Base-by-base conservation (phyloP, 441 rosid species). In the Kokia cookei region DNA sequence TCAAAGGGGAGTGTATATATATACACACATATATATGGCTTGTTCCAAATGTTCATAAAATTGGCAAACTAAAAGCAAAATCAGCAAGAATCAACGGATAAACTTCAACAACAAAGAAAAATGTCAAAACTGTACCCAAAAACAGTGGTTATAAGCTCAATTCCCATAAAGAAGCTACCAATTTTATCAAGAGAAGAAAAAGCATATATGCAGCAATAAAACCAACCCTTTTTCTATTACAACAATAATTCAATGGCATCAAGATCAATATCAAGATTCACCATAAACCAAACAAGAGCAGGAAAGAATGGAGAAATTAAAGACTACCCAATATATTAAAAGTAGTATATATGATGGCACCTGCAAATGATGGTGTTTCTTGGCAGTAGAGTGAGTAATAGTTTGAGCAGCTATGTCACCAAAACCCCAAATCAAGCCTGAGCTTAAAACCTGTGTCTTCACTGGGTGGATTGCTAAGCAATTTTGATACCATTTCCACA, bases 391-490 rank as follows among this genome's bases (percentile, higher is more conserved):
- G 69, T 75, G 77, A 51, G 87, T 82, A 61, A 88, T 79, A 55
- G 85, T 74, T 80, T 88, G 89, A 13, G 92, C 92, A 68, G 88
- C 84, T 17, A 88, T 77, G 74, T 86, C 92, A 15, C 92, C 92
- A 57, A 76, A 55, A 3, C 87, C 92, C 92, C 92, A 88, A 61
- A 88, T 83, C 72, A 88, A 74, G 42, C 90, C 92, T 3, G 92
- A 88, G 83, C 92, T 86, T 51, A 88, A 67, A 73, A 88, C 67
- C 82, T 86, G 89, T 5, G 87, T 86, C 85, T 83, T 88, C 59
- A 86, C 80, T 2, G 92, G 90, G 57, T 88, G 90, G 48, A 73
- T 68, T 35, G 78, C 74, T 74, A 88, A 77, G 81, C 88, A 86
- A 51, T 75, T 82, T 77, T 82, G 84, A 68, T 86, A 88, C 86